Evolutionary conservation across 352 stramenopile species (phyloP).

Genomic region (Phytopythium mirpurense): DNA sequence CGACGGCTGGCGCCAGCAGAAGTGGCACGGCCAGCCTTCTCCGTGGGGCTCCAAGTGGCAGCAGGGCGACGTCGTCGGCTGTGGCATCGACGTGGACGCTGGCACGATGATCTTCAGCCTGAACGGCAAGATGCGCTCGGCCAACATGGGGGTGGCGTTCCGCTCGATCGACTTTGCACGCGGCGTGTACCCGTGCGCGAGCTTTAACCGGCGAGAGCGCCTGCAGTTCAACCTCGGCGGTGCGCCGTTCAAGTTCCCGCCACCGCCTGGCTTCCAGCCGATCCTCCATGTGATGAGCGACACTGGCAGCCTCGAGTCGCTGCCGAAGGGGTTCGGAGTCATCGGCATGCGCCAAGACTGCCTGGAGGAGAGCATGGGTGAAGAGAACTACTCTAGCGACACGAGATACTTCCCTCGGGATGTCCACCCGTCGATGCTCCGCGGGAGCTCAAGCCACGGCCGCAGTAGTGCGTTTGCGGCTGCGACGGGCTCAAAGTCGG

Average conservation of each 20-base stretch:
- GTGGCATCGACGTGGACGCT: constrained; percentile 82
- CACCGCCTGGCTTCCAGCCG: constrained; percentile 70
- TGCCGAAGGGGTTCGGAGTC: constrained; percentile 67
- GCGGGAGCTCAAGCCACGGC: constrained; percentile 38
- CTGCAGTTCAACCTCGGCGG: constrained; percentile 88
- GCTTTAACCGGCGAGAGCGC: constrained; percentile 82
- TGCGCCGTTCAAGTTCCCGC: constrained; percentile 67
- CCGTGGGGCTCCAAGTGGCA: constrained; percentile 90
- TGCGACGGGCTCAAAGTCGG: constrained; percentile 43
- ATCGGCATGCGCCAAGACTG: constrained; percentile 80
- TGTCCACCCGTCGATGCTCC: constrained; percentile 66
- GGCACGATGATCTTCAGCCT: constrained; percentile 89
- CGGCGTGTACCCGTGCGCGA: constrained; percentile 83
- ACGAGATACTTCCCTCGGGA: constrained; percentile 76
- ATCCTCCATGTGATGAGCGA: constrained; percentile 69
- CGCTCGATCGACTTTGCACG: constrained; percentile 74
- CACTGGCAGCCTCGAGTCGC: constrained; percentile 29
- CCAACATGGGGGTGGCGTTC: constrained; percentile 86
- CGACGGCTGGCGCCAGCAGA: constrained; percentile 89
- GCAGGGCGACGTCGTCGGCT: constrained; percentile 89
- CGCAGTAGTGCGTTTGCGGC: constrained; percentile 37
- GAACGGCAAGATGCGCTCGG: constrained; percentile 87
- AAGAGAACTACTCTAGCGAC: constrained; percentile 81
- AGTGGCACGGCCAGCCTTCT: constrained; percentile 86
- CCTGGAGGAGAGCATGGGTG: constrained; percentile 76